Conservation (phyloP, 164 flowering plant species). For the Brasenia schreberi region DNA sequence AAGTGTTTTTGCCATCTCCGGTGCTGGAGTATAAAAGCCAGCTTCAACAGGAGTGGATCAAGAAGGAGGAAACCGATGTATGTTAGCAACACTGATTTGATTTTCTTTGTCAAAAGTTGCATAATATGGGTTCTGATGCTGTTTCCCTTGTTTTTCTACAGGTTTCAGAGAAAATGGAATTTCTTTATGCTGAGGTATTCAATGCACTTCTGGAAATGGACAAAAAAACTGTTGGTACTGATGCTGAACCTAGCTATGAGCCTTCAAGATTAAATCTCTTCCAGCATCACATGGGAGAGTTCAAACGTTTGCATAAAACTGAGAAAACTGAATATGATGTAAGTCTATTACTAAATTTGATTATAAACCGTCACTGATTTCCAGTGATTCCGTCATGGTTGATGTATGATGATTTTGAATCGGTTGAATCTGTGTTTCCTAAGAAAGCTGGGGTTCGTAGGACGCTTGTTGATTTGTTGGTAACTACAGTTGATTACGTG, state of each 20-base stretch:
- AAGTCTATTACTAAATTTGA: constrained; percentile 11
- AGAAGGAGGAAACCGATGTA: constrained; percentile 64
- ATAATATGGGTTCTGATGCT: not conserved
- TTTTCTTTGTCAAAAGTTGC: not conserved
- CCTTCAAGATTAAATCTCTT: constrained; percentile 26
- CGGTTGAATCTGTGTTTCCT: too few relatives aligned
- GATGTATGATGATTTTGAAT: too few relatives aligned
- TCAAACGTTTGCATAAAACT: constrained; percentile 40
- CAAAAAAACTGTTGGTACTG: constrained; percentile 26
- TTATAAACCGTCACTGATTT: not conserved
- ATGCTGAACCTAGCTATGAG: constrained; percentile 10
- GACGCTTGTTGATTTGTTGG: too few relatives aligned
- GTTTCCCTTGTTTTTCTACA: constrained; percentile 15
- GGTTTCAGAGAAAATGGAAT: constrained; percentile 50
- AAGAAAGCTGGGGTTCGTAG: too few relatives aligned
- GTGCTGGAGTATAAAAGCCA: constrained; percentile 43
- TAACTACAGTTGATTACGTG: not conserved
- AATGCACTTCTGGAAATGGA: constrained; percentile 42
- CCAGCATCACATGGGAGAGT: constrained; percentile 34
- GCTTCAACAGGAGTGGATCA: constrained; percentile 45
- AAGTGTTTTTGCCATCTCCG: constrained; percentile 67
- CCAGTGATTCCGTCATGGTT: too few relatives aligned
- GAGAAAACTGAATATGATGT: constrained; percentile 67
- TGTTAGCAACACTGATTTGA: not conserved
- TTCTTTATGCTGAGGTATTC: constrained; percentile 51